Conservation (phyloP, 2,329 filamentous ascomycete species). For the Boeremia exigua region DNA sequence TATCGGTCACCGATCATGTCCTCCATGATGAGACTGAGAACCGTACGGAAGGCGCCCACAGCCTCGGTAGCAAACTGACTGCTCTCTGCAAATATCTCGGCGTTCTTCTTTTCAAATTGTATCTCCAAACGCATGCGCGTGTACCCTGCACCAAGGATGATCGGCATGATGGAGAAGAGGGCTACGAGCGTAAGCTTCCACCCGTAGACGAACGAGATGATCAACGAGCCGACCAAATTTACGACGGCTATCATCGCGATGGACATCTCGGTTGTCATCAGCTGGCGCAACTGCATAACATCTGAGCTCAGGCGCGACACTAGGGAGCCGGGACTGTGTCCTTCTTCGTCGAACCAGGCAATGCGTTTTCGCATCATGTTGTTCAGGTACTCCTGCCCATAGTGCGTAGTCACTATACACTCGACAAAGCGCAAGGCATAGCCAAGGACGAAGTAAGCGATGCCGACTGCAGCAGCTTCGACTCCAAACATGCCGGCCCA, state of each 20-base stretch:
- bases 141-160: conserved; percentile 58
- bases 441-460: conserved; percentile 61
- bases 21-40: conserved; percentile 73
- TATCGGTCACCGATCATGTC: conserved; percentile 69
- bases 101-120: conserved; percentile 73
- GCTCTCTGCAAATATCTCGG: conserved; percentile 71
- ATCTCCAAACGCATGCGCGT: conserved; percentile 63
- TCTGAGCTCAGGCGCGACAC: conserved; percentile 64
- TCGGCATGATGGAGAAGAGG: conserved; percentile 63
- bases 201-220: conserved; percentile 73
- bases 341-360: conserved; percentile 65
- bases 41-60: conserved; percentile 75
- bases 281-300: conserved; percentile 66
- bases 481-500: conserved; percentile 72
- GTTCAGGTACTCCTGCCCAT: conserved; percentile 67
- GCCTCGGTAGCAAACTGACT: conserved; percentile 78
- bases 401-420: conserved; percentile 56
- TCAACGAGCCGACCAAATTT: conserved; percentile 67
- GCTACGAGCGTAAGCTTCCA: conserved; percentile 79
- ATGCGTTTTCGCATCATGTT: conserved; percentile 66
- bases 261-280: conserved; percentile 67
- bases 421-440: conserved; percentile 40
- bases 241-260: conserved; percentile 68
- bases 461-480: conserved; percentile 60
- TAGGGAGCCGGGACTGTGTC: conserved; percentile 65